Base-by-base conservation (phyloP, 768 basidiomycete species). In the Termitomyces titanicus region DNA sequence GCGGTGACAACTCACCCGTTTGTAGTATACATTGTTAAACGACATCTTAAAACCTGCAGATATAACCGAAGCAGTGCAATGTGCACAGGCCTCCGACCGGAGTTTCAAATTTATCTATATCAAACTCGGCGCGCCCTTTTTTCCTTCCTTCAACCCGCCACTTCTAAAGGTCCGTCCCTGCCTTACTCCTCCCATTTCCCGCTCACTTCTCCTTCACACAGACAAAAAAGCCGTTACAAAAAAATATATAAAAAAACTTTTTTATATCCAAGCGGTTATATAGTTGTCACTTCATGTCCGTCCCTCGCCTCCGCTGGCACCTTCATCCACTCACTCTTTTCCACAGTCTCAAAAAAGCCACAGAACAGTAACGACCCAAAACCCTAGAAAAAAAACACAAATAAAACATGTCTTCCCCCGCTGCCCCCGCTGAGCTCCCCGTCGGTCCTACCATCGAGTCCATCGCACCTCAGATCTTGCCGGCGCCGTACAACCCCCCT, bases 341-440 rank as follows among this genome's bases (percentile, higher is more conserved):
- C 57, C 57, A 52, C 62, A 84, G 81, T 78, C 75, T 70, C 75
- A 86, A 86, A 57, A 89, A 90, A 89, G 81, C 78, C 61, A 74
- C 80, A 86, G 81, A 85, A 91, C 88, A 92, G 89, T 92, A 92
- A 92, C 89, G 89, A 92, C 88, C 81, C 70, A 72, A 68, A 72
- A 68, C 66, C 62, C 63, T 59, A 47, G 22, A 47, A 61, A 67
- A 80, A 81, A 82, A 75, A n/a, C n/a, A n/a, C n/a, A n/a, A 47
- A 31, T 47, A 11, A 13, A 65, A 64, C 63, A 86, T 85, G 85
- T 81, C 85, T 72, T 76, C 80, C 64, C 74, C 78, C 67, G 71
- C 81, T 63, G 76, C 80, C 64, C 72, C 71, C 63, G n/a, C n/a
- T n/a, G 75, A 78, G 66, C 70, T 79, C 60, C 82, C 79, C 66